A percentile compares a stretch with the other conserved stretches of the same genome.
These are phyloP conservation scores for Chalciporus sphaerocephalus DNA, from an alignment of 768 basidiomycete genomes.

Conservation along the genomic window DNA sequence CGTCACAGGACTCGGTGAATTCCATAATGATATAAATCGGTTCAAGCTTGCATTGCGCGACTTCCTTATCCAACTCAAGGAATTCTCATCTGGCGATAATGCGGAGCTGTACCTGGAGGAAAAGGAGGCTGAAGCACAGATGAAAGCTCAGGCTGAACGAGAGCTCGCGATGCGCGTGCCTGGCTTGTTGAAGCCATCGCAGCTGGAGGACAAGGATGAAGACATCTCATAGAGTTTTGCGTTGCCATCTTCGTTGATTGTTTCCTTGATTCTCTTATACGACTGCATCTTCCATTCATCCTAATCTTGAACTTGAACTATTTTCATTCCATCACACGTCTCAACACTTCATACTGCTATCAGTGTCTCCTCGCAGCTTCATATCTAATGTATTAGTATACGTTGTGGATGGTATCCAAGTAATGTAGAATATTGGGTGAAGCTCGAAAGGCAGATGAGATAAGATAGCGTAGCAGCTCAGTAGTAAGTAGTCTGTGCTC, in stretches of 20 bases:
- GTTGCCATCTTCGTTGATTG: conserved; percentile 27
- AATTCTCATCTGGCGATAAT: conserved; percentile 90
- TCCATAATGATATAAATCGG: conserved; percentile 74
- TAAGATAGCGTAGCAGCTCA: conserved; percentile 10
- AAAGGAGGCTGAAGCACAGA: conserved; percentile 80
- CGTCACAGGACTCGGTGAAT: conserved; percentile 61
- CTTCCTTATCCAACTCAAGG: conserved; percentile 96
- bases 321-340: conserved; percentile 23
- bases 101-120: conserved; percentile 91
- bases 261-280: conserved; percentile 32
- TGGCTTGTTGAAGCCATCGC: conserved; percentile 96
- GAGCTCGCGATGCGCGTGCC: conserved; percentile 90
- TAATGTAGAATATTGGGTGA: conserved; percentile 27
- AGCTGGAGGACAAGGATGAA: conserved; percentile 91
- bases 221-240: conserved; percentile 47
- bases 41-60: conserved; percentile 95
- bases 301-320: conserved; percentile 25
- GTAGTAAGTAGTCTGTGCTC: not conserved
- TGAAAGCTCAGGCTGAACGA: conserved; percentile 77
- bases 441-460: conserved; percentile 5
- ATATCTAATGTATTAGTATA: conserved; percentile 38
- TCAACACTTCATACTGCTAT: conserved; percentile 28
- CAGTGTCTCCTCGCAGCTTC: conserved; percentile 28
- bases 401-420: conserved; percentile 25
- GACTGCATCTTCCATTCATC: conserved; percentile 18